Conservation (phyloP, 78 protist genomes). For the Tieghemostelium lacteum region DNA sequence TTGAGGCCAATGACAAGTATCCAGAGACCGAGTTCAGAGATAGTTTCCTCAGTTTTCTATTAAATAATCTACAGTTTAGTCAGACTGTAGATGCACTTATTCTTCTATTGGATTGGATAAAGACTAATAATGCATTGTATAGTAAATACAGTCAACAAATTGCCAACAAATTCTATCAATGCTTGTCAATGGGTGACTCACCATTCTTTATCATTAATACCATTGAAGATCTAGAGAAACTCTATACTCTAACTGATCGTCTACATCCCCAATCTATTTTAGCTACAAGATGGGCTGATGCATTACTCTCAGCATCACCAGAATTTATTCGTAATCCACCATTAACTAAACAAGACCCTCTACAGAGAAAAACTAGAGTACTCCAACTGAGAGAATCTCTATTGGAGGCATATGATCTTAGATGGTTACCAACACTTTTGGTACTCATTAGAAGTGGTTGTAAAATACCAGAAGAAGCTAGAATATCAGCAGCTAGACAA, state of each 20-base stretch:
- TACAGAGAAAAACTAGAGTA: conserved; percentile 14
- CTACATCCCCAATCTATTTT: conserved; percentile 33
- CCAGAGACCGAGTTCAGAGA: conserved; percentile 67
- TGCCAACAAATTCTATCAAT: conserved; percentile 8
- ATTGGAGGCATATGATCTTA: conserved; percentile 35
- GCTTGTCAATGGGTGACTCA: conserved; percentile 32
- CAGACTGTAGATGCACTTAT: conserved; percentile 37
- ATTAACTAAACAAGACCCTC: conserved; percentile 14
- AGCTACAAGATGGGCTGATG: conserved; percentile 67
- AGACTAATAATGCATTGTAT: conserved; percentile 18
- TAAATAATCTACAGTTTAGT: conserved; percentile 15
- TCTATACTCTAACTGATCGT: conserved; percentile 38
- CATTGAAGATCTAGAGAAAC: conserved; percentile 28
- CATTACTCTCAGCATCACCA: conserved; percentile 61
- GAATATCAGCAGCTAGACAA: conserved; percentile 69
- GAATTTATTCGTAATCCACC: not conserved
- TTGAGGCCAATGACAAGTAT: conserved; percentile 58
- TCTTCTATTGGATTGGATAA: not conserved
- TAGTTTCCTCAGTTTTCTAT: conserved; percentile 14
- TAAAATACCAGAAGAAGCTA: conserved; percentile 64
- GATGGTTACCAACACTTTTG: conserved; percentile 64
- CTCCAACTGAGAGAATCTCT: conserved; percentile 32
- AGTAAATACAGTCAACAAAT: conserved; percentile 40
- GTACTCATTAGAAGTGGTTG: conserved; percentile 42
- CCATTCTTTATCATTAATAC: conserved; percentile 50